Conservation (phyloP, 371 early-diverging fungal genomes). For the Mortierella sp. region DNA sequence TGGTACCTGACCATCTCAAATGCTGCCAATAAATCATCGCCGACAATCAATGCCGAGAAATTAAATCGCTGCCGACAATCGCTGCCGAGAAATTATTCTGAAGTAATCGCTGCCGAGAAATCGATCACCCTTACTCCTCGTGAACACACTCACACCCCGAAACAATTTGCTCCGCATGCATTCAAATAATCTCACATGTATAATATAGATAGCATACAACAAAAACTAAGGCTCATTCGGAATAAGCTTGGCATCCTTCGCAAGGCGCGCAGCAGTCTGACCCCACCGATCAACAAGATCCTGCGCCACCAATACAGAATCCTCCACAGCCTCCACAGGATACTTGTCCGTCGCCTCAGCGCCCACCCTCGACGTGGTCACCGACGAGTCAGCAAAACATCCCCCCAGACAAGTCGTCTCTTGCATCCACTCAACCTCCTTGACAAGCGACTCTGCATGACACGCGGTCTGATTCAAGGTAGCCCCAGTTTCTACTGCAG, state of each 20-base stretch:
- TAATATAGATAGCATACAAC: too few relatives aligned
- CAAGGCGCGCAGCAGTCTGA: constrained; percentile 16
- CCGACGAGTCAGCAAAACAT: neutral
- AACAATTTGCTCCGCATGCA: too few relatives aligned
- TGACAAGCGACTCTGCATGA: constrained; percentile 18
- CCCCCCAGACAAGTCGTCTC: constrained; percentile 26
- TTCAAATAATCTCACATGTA: too few relatives aligned
- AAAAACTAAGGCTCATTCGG: neutral
- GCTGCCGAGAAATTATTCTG: too few relatives aligned
- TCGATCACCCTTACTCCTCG: too few relatives aligned
- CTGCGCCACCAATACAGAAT: constrained; percentile 29
- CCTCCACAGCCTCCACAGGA: constrained; percentile 25
- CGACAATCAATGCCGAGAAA: too few relatives aligned
- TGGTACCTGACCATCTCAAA: too few relatives aligned
- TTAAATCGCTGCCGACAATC: too few relatives aligned
- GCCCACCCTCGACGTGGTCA: too few relatives aligned
- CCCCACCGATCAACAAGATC: constrained; percentile 43
- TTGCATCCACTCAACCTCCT: constrained; percentile 24
- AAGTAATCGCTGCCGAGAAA: too few relatives aligned
- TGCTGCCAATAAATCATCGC: too few relatives aligned
- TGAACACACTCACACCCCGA: too few relatives aligned
- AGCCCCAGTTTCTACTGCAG: constrained; percentile 15
- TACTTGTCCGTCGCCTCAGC: constrained; percentile 11
- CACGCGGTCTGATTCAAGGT: constrained; percentile 26
- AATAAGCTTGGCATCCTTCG: constrained; percentile 6